Evolutionary conservation across 73 alveolate genomes (phyloP).

Genomic region (Paramecium pentaurelia): DNA sequence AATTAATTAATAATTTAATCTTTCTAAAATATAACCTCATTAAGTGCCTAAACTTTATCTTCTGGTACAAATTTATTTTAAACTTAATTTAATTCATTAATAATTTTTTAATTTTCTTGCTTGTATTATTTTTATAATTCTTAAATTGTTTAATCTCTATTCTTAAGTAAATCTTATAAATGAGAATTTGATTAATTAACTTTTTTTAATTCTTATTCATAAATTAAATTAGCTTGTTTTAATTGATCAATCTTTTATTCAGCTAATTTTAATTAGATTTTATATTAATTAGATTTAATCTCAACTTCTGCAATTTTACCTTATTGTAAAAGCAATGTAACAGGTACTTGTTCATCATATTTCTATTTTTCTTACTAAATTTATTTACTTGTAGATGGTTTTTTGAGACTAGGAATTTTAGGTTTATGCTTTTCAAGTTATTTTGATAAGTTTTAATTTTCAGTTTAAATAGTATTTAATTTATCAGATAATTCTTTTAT

Average conservation of each 20-base stretch:
- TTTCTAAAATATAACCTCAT: neutral
- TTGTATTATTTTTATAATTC: neutral
- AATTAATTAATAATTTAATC: neutral
- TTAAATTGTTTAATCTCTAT: conserved; percentile 21
- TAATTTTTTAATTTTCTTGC: conserved; percentile 19
- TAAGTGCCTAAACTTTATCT: conserved; percentile 3
- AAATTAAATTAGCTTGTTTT: neutral
- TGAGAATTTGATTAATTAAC: neutral
- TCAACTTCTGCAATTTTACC: neutral
- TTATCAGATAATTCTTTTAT: neutral
- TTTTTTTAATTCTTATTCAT: conserved; percentile 3
- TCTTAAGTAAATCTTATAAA: neutral
- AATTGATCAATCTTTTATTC: conserved; percentile 7
- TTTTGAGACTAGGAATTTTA: neutral
- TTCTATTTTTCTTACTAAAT: neutral
- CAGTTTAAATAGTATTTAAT: neutral
- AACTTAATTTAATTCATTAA: conserved; percentile 1
- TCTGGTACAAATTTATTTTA: conserved; percentile 49
- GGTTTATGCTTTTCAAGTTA: conserved; percentile 31
- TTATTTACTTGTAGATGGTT: neutral
- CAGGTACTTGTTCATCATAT: neutral
- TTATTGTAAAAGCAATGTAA: neutral
- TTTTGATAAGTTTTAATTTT: neutral
- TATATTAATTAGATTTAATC: neutral
- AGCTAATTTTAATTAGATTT: neutral